Conservation (phyloP, 306 rosid genomes). For the Malus sylvestris region DNA sequence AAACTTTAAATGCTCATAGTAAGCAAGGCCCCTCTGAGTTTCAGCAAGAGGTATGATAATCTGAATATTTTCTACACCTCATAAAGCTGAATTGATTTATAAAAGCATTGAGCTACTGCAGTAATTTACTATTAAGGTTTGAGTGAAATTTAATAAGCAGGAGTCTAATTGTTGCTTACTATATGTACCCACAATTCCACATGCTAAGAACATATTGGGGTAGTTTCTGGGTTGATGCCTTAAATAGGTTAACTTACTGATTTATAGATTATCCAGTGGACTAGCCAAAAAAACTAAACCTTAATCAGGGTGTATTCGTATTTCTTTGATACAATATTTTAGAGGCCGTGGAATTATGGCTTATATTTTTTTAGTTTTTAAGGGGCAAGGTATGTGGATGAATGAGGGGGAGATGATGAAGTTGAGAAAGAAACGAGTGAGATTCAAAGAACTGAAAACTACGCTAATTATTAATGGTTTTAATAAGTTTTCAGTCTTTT, state of each 20-base stretch:
- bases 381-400: background rate
- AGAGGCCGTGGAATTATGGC: background rate
- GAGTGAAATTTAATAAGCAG: background rate
- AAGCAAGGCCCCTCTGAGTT: conserved; percentile 70
- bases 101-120: background rate
- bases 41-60: conserved; percentile 69
- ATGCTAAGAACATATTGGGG: background rate
- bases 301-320: background rate
- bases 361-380: background rate
- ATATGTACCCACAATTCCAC: background rate
- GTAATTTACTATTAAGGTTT: background rate
- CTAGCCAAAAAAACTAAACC: background rate
- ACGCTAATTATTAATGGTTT: background rate
- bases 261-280: background rate
- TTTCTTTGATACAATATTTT: background rate
- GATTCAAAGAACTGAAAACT: background rate
- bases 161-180: background rate
- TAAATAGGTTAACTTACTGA: background rate
- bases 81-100: background rate
- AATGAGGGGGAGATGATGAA: background rate
- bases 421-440: background rate
- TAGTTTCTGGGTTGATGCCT: background rate
- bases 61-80: background rate
- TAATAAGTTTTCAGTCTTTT: background rate
- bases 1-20: conserved; percentile 43